Percentiles rank a stretch among this genome's conserved stretches.
These are phyloP conservation scores for Cadophora malorum DNA, from an alignment of 2,329 filamentous ascomycete genomes.

Conservation along the genomic window DNA sequence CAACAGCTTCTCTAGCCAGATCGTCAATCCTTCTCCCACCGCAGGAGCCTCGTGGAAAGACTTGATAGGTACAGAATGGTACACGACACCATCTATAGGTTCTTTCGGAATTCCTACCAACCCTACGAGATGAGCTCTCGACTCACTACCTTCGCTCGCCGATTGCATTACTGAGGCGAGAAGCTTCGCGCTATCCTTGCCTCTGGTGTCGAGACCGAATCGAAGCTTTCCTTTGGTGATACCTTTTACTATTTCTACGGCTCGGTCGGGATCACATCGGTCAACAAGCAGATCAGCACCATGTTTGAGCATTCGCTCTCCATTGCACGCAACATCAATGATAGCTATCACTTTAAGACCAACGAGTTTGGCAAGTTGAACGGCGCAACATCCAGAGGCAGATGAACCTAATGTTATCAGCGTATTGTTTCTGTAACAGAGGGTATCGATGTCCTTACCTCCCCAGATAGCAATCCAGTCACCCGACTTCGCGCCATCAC, in stretches of 20 bases:
- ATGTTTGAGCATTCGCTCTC: conserved; percentile 59
- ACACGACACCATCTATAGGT: conserved; percentile 34
- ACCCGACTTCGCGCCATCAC: conserved; percentile 61
- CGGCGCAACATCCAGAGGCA: conserved; percentile 69
- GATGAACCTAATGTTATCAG: conserved; percentile 58
- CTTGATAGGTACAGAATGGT: conserved; percentile 69
- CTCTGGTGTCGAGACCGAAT: conserved; percentile 73
- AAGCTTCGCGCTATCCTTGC: conserved; percentile 65
- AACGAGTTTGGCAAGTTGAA: conserved; percentile 71
- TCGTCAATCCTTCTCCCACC: conserved; percentile 66
- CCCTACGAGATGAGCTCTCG: conserved; percentile 66
- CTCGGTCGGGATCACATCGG: conserved; percentile 68
- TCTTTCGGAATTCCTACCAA: conserved; percentile 70
- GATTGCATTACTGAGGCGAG: conserved; percentile 48
- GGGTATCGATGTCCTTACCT: conserved; percentile 50
- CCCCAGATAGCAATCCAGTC: conserved; percentile 81
- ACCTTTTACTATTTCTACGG: conserved; percentile 66
- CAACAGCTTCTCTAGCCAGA: conserved; percentile 73
- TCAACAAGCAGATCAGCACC: conserved; percentile 71
- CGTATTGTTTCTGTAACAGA: background rate
- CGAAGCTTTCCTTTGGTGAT: conserved; percentile 64
- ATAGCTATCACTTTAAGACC: conserved; percentile 70
- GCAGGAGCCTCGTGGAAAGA: conserved; percentile 72
- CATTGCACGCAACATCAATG: conserved; percentile 71
- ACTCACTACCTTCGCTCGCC: conserved; percentile 26